Conservation (phyloP, 2,329 filamentous ascomycete genomes). For the Venturia asperata region DNA sequence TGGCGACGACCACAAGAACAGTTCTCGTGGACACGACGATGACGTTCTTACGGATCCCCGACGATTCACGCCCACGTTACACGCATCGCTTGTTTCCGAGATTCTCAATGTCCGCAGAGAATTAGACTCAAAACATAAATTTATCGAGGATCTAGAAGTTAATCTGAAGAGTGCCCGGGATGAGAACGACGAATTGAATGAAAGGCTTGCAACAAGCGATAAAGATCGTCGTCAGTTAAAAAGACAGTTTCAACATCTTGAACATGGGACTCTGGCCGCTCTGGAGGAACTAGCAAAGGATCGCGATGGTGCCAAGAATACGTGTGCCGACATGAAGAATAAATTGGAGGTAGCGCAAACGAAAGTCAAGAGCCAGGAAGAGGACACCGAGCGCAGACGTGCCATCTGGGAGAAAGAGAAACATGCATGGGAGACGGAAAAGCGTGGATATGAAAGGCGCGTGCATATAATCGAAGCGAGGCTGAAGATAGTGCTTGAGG, state of each 20-base stretch:
- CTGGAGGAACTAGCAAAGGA: slow-evolving; percentile 77
- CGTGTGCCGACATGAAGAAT: slow-evolving; percentile 62
- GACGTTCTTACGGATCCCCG: slow-evolving; percentile 77
- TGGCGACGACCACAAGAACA: slow-evolving; percentile 42
- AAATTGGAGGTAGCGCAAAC: slow-evolving; percentile 73
- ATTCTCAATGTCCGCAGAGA: slow-evolving; percentile 82
- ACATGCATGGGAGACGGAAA: slow-evolving; percentile 76
- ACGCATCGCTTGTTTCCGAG: slow-evolving; percentile 90
- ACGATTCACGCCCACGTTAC: slow-evolving; percentile 88
- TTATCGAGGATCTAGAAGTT: slow-evolving; percentile 78
- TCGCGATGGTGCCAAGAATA: slow-evolving; percentile 74
- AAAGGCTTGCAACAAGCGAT: slow-evolving; percentile 53
- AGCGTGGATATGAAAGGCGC: slow-evolving; percentile 72
- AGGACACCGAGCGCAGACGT: slow-evolving; percentile 72
- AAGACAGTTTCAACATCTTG: slow-evolving; percentile 76
- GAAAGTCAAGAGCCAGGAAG: slow-evolving; percentile 70
- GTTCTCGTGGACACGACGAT: slow-evolving; percentile 44
- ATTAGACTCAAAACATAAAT: slow-evolving; percentile 78
- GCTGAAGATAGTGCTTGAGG: slow-evolving; percentile 75
- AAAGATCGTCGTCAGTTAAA: slow-evolving; percentile 78
- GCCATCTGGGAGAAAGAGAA: slow-evolving; percentile 78
- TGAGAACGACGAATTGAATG: slow-evolving; percentile 66
- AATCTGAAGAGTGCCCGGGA: slow-evolving; percentile 62
- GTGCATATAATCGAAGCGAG: slow-evolving; percentile 85
- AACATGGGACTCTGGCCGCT: slow-evolving; percentile 81